phyloP scores from a whole-genome alignment of 768 basidiomycete genomes.

The Glaciozyma antarctica region DNA sequence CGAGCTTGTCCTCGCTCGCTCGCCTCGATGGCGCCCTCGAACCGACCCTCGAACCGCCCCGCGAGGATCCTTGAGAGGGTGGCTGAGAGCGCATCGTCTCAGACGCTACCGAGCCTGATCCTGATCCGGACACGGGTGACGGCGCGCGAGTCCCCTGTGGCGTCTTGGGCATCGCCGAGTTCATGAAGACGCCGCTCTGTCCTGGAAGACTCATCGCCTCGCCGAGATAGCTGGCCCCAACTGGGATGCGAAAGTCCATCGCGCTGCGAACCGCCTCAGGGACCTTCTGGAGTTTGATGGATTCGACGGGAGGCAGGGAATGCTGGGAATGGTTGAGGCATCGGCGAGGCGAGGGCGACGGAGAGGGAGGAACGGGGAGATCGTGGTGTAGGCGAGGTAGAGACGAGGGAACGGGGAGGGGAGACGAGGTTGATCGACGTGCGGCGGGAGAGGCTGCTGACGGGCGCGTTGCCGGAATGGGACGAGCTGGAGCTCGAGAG shows the following conservation, averaged over 20 bases:
- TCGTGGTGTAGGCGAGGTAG: constrained; percentile 3
- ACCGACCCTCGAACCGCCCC: too few relatives aligned
- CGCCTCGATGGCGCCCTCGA: constrained; percentile 5
- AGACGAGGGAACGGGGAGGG: constrained; percentile 13
- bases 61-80: constrained; percentile 4
- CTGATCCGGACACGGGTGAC: constrained; percentile 16
- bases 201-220: constrained; percentile 6
- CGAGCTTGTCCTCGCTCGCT: constrained; percentile 17
- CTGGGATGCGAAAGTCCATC: constrained; percentile 40
- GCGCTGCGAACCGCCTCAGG: constrained; percentile 43
- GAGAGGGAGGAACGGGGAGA: constrained; percentile 6
- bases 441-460: constrained; percentile 15
- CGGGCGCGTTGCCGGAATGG: background rate
- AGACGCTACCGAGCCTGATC: background rate
- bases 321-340: constrained; percentile 23
- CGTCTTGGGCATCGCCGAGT: constrained; percentile 17
- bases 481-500: constrained; percentile 3
- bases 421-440: constrained; percentile 25
- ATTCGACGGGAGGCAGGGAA: constrained; percentile 23
- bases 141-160: constrained; percentile 23
- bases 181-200: constrained; percentile 1
- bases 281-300: constrained; percentile 43
- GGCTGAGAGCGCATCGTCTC: constrained; percentile 1
- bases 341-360: background rate
- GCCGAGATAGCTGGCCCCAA: constrained; percentile 4